A percentile compares a stretch with the other conserved stretches of the same genome.
These are phyloP conservation scores for Aspergillus udagawae DNA, from an alignment of 2,329 filamentous ascomycete species.

Conservation along the genomic window DNA sequence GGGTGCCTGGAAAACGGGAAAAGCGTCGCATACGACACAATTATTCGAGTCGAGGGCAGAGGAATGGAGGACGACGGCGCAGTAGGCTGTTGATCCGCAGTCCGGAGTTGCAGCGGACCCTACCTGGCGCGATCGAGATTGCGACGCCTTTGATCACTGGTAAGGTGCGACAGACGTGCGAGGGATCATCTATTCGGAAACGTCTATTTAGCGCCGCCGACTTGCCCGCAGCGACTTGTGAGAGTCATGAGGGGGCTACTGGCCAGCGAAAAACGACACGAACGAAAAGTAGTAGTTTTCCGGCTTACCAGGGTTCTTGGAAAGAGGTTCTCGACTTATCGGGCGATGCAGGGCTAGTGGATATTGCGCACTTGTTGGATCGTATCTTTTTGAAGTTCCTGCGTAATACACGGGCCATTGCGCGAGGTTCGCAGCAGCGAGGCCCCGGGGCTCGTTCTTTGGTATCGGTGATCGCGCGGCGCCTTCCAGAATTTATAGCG, in stretches of 20 bases:
- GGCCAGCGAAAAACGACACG: slow-evolving; percentile 15
- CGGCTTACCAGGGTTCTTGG: slow-evolving; percentile 31
- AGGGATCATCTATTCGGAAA: slow-evolving; percentile 17
- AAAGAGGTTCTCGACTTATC: slow-evolving; percentile 31
- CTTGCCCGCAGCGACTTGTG: not conserved
- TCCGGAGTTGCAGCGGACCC: slow-evolving; percentile 30
- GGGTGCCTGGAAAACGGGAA: slow-evolving; percentile 33
- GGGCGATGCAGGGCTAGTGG: slow-evolving; percentile 29
- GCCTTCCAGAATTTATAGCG: slow-evolving; percentile 37
- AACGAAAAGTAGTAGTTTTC: slow-evolving; percentile 23
- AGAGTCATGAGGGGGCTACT: slow-evolving; percentile 2
- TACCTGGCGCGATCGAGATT: slow-evolving; percentile 40
- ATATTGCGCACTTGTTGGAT: slow-evolving; percentile 34
- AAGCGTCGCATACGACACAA: slow-evolving; percentile 35
- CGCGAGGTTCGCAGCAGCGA: slow-evolving; percentile 1
- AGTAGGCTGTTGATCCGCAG: slow-evolving; percentile 31
- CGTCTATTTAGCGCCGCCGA: slow-evolving; percentile 14
- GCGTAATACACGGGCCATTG: slow-evolving; percentile 25
- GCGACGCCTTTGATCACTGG: slow-evolving; percentile 41
- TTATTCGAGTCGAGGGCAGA: slow-evolving; percentile 32
- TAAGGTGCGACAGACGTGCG: slow-evolving; percentile 20
- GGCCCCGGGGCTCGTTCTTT: slow-evolving; percentile 32
- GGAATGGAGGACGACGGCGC: slow-evolving; percentile 18
- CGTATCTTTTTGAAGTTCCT: slow-evolving; percentile 36
- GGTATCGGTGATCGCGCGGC: slow-evolving; percentile 33